These are phyloP conservation scores for Trichophyton equinum DNA, from an alignment of 2,329 filamentous ascomycete genomes.

Conservation along the genomic window DNA sequence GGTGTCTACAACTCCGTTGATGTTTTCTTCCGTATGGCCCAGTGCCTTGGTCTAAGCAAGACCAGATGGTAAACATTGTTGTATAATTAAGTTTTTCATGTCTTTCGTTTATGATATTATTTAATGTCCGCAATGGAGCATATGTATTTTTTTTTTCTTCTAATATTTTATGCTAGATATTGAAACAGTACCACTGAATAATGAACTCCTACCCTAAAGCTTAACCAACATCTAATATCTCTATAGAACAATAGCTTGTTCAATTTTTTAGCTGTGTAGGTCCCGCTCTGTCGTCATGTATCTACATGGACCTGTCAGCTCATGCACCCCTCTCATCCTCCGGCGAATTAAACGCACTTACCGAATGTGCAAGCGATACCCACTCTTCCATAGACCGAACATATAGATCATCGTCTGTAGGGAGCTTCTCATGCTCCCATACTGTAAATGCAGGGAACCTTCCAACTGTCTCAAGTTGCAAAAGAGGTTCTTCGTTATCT, in stretches of 20 bases:
- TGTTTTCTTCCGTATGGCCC: constrained; percentile 31
- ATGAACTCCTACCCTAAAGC: neutral
- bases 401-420: constrained; percentile 56
- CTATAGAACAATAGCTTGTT: neutral
- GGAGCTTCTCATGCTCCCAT: constrained; percentile 68
- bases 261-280: neutral
- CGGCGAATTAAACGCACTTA: constrained; percentile 28
- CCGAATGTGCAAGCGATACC: constrained; percentile 58
- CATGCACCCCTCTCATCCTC: neutral
- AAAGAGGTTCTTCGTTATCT: constrained; percentile 38
- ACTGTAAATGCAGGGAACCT: constrained; percentile 63
- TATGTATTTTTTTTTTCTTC: neutral
- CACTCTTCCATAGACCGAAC: constrained; percentile 68
- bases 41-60: constrained; percentile 22
- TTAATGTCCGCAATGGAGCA: neutral
- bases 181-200: neutral
- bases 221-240: neutral
- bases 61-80: neutral
- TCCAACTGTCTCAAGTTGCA: constrained; percentile 47
- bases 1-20: constrained; percentile 38
- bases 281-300: constrained; percentile 4
- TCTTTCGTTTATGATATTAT: neutral
- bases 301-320: constrained; percentile 1
- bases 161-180: neutral
- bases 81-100: neutral